phyloP scores from a whole-genome alignment of 1,139 yeast species.

The Candida tropicalis region DNA sequence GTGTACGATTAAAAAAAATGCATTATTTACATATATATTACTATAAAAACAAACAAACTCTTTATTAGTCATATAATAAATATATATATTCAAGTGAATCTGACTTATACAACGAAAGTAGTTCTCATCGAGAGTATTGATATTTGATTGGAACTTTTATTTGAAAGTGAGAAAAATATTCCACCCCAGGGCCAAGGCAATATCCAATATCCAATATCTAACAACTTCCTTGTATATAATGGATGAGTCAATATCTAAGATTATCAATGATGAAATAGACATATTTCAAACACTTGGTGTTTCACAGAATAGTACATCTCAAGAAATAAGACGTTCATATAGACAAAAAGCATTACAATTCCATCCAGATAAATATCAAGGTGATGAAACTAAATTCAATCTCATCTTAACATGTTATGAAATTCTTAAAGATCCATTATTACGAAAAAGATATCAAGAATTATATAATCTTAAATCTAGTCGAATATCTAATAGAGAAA shows the following conservation, averaged over 20 bases:
- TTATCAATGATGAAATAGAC: constrained; percentile 35
- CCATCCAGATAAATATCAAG: constrained; percentile 63
- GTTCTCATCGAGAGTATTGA: no score
- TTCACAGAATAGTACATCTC: constrained; percentile 34
- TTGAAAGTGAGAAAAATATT: neutral
- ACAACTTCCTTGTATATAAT: constrained; percentile 8
- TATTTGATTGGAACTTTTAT: no score
- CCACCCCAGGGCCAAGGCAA: no score
- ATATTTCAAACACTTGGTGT: constrained; percentile 37
- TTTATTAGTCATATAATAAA: neutral
- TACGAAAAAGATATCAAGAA: constrained; percentile 40
- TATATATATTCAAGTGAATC: neutral
- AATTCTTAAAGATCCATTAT: constrained; percentile 34
- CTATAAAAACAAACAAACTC: neutral
- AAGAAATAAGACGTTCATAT: constrained; percentile 80
- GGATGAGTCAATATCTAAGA: constrained; percentile 22
- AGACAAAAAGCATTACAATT: constrained; percentile 74
- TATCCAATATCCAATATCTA: neutral
- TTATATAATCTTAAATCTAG: constrained; percentile 22
- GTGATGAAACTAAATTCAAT: constrained; percentile 40
- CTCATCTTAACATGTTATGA: constrained; percentile 40
- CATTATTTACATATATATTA: neutral
- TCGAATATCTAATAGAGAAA: constrained; percentile 17
- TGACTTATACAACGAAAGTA: no score
- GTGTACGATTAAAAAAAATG: neutral